phyloP scores from a whole-genome alignment of 208 protist genomes.

The Trypanosoma caninum region DNA sequence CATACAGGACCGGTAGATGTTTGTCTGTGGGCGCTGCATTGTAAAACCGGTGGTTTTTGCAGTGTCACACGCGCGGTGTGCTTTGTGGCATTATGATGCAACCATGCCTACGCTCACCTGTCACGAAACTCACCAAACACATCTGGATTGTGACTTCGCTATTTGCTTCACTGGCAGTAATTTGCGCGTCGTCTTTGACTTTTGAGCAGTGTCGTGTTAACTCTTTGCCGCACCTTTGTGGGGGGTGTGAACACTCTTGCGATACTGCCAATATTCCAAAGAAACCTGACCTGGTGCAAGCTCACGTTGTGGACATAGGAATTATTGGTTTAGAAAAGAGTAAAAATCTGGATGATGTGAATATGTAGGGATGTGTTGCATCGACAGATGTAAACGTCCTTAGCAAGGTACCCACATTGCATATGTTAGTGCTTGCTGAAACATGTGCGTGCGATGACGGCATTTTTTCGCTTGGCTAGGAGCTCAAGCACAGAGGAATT shows the following conservation, averaged over 20 bases:
- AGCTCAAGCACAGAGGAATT: not conserved
- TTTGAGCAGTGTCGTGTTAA: constrained; percentile 12
- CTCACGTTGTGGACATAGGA: constrained; percentile 8
- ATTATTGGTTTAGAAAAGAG: constrained; percentile 11
- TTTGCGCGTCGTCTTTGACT: not conserved
- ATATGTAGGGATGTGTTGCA: constrained; percentile 36
- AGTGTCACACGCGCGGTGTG: constrained; percentile 1
- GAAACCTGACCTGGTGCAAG: constrained; percentile 41
- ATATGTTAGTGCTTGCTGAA: constrained; percentile 4
- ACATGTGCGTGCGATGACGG: constrained; percentile 6
- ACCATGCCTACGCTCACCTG: not conserved
- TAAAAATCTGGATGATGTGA: constrained; percentile 34
- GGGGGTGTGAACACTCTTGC: constrained; percentile 29
- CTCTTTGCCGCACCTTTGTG: constrained; percentile 11
- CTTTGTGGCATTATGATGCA: constrained; percentile 14
- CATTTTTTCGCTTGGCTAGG: not conserved
- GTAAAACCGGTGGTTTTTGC: constrained; percentile 1
- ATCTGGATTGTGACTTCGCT: not conserved
- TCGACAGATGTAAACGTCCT: constrained; percentile 47
- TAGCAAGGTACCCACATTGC: constrained; percentile 9
- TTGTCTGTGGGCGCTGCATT: constrained; percentile 1
- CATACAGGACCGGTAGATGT: not conserved
- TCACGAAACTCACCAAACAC: not conserved
- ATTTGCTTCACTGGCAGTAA: not conserved
- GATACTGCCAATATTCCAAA: constrained; percentile 25